Conservation (phyloP, 768 basidiomycete species). For the Hericium erinaceus region DNA sequence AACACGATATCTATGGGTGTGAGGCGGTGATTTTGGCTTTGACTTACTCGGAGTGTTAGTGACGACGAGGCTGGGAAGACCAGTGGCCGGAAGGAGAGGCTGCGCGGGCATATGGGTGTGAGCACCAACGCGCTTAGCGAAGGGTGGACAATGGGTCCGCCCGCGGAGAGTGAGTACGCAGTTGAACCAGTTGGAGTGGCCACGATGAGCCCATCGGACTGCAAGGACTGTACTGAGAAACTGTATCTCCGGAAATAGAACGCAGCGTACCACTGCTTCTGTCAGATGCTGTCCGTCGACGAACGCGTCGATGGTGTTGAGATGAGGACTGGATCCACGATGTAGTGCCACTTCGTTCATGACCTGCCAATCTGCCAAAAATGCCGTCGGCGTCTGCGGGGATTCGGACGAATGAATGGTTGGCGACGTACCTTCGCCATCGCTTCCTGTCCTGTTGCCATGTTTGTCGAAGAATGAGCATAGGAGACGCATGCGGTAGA, state of each 20-base stretch:
- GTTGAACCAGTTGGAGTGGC: constrained; percentile 96
- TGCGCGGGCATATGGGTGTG: constrained; percentile 93
- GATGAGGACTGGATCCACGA: constrained; percentile 82
- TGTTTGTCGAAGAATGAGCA: constrained; percentile 67
- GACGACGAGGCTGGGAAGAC: constrained; percentile 80
- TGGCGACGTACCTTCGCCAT: constrained; percentile 40
- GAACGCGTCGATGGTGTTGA: constrained; percentile 89
- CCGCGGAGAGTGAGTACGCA: constrained; percentile 91
- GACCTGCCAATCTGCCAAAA: constrained; percentile 76
- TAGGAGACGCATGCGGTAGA: constrained; percentile 85
- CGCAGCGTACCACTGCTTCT: constrained; percentile 75
- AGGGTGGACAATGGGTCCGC: constrained; percentile 94
- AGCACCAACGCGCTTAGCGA: constrained; percentile 83
- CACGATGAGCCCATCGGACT: constrained; percentile 92
- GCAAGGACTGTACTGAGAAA: constrained; percentile 10
- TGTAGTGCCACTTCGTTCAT: constrained; percentile 97
- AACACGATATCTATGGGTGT: neutral
- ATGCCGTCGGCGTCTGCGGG: constrained; percentile 4
- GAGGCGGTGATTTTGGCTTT: too few species aligned
- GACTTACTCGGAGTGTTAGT: constrained; percentile 59
- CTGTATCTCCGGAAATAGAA: neutral
- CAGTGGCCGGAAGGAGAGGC: constrained; percentile 84
- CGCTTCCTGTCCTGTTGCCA: constrained; percentile 43
- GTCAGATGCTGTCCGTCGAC: constrained; percentile 94
- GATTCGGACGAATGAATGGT: neutral